A percentile compares a stretch with the other conserved stretches of the same genome.
Conservation (phyloP, 768 basidiomycete genomes). For the Melanogaster broomeanus region DNA sequence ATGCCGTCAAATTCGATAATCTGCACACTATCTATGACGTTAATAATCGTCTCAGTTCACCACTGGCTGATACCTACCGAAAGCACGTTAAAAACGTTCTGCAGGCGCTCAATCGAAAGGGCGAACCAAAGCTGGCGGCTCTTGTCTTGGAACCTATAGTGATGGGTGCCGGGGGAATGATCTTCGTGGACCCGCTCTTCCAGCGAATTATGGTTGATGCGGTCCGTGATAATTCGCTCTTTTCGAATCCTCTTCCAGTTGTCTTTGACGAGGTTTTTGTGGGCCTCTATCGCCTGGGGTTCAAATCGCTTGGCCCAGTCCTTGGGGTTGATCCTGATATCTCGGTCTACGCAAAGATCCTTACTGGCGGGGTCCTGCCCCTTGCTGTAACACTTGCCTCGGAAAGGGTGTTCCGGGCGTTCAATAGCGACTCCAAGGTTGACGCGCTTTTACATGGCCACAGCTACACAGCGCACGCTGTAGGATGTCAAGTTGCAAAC, state of each 20-base stretch:
- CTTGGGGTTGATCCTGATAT: conserved; percentile 84
- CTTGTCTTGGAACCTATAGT: conserved; percentile 89
- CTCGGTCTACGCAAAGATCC: conserved; percentile 87
- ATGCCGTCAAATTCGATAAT: conserved; percentile 35
- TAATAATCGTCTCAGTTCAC: conserved; percentile 52
- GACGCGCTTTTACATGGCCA: conserved; percentile 92
- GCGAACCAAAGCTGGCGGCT: conserved; percentile 57
- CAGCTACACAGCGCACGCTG: conserved; percentile 91
- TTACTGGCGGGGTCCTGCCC: conserved; percentile 91
- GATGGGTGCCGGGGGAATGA: conserved; percentile 96
- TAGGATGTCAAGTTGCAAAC: conserved; percentile 91
- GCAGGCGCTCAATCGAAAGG: conserved; percentile 41
- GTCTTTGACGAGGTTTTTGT: conserved; percentile 97
- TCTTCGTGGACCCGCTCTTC: conserved; percentile 96
- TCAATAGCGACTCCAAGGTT: conserved; percentile 72
- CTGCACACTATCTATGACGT: conserved; percentile 73
- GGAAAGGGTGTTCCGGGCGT: conserved; percentile 77
- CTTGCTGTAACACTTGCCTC: conserved; percentile 84
- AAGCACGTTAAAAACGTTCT: conserved; percentile 56
- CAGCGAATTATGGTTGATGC: conserved; percentile 85
- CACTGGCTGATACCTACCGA: conserved; percentile 67
- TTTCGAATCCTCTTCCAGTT: conserved; percentile 68
- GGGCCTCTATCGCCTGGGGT: conserved; percentile 86
- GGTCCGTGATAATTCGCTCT: conserved; percentile 53
- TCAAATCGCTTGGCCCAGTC: conserved; percentile 61